Conservation (phyloP, 805 yeast genomes). For the Hanseniaspora valbyensis region DNA sequence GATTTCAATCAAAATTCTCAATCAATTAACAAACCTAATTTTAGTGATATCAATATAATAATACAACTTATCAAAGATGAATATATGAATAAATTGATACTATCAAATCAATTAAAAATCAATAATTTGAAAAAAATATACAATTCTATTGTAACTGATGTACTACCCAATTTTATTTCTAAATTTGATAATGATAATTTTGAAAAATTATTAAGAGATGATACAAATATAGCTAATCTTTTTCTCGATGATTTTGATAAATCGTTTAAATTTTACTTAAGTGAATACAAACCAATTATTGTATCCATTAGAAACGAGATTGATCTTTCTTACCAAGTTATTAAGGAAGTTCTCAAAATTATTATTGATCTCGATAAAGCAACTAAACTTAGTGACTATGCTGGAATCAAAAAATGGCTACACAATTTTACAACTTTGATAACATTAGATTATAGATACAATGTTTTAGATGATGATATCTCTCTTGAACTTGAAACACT, state of each 20-base stretch:
- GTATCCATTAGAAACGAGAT: not conserved
- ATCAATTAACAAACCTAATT: not conserved
- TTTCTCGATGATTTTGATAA: not conserved
- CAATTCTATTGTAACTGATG: not conserved
- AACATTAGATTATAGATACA: constrained; percentile 7
- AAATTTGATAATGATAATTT: not conserved
- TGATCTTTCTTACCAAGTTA: not conserved
- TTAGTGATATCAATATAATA: not conserved
- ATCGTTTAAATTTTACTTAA: not conserved
- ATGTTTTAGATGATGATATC: not conserved
- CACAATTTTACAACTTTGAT: constrained; percentile 8
- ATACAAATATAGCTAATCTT: not conserved
- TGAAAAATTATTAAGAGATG: not conserved
- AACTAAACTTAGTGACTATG: not conserved
- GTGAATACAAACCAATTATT: not conserved
- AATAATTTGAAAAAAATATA: not conserved
- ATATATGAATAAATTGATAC: not conserved
- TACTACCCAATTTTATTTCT: not conserved
- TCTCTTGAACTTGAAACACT: not conserved
- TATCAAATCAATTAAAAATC: not conserved
- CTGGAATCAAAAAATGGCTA: not conserved
- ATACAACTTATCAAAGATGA: not conserved
- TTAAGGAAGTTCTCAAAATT: not conserved
- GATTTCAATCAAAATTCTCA: not conserved
- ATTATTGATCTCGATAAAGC: constrained; percentile 1